Conservation (phyloP, 139 green algal genomes). For the Zygnema circumcarinatum region DNA sequence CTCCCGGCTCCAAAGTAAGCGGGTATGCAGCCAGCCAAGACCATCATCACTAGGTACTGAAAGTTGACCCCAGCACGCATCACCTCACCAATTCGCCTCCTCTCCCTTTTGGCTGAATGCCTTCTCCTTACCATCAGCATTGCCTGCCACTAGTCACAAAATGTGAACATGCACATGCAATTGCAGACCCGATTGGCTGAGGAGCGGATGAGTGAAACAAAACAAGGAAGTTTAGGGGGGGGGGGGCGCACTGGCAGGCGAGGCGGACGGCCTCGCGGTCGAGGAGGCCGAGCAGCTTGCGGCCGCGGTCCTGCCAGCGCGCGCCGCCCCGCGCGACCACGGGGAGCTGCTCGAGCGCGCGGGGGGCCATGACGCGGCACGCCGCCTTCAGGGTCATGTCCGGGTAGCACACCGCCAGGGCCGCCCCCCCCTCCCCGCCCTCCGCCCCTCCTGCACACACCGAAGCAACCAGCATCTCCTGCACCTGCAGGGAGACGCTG, state of each 20-base stretch:
- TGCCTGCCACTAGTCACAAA: too few relatives aligned
- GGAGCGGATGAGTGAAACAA: background rate
- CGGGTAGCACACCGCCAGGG: conserved; percentile 48
- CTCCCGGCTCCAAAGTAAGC: too few relatives aligned
- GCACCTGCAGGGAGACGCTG: conserved; percentile 45
- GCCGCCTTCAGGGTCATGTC: conserved; percentile 40
- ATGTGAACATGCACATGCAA: conserved; percentile 5
- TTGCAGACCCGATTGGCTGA: background rate
- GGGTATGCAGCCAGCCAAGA: too few relatives aligned
- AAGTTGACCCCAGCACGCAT: too few relatives aligned
- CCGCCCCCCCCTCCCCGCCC: background rate
- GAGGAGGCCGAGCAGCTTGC: conserved; percentile 46
- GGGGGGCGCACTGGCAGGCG: background rate
- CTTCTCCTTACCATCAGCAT: too few relatives aligned
- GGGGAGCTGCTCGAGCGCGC: conserved; percentile 47
- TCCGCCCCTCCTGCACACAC: conserved; percentile 25
- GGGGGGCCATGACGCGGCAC: conserved; percentile 29
- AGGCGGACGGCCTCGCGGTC: background rate
- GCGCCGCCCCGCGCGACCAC: conserved; percentile 40
- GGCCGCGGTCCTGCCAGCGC: conserved; percentile 46
- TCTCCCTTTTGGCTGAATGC: too few relatives aligned
- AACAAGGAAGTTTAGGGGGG: too few relatives aligned
- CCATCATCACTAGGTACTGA: too few relatives aligned
- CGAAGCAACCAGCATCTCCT: conserved; percentile 43
- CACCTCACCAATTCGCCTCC: too few relatives aligned